These are phyloP conservation scores for Volvox reticuliferus DNA, from an alignment of 139 green algal species.

Conservation along the genomic window DNA sequence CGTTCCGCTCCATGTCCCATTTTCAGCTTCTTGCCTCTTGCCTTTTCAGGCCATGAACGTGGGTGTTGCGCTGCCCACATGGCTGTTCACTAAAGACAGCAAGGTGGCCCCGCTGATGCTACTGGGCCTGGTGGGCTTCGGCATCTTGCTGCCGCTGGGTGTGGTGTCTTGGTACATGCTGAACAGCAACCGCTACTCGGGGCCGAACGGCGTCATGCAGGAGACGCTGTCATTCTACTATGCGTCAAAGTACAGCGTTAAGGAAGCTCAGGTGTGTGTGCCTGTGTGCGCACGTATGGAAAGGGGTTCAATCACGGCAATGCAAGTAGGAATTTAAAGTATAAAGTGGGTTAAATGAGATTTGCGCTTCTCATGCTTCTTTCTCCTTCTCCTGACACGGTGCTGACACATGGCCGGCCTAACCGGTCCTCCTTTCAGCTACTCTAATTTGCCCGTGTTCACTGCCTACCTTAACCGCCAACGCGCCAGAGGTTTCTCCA, in stretches of 20 bases:
- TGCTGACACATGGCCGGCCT: too few species aligned
- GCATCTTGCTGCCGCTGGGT: slow-evolving; percentile 86
- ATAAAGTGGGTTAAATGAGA: neutral
- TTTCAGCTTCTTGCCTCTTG: neutral
- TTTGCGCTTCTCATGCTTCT: neutral
- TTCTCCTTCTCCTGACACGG: too few species aligned
- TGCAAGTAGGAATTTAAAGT: neutral
- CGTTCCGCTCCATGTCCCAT: neutral
- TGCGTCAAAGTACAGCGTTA: slow-evolving; percentile 80
- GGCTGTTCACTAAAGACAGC: slow-evolving; percentile 88
- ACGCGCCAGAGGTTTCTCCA: too few species aligned
- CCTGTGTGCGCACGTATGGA: neutral
- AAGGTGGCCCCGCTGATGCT: slow-evolving; percentile 85
- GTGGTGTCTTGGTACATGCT: slow-evolving; percentile 84
- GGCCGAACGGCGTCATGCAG: slow-evolving; percentile 79
- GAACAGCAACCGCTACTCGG: slow-evolving; percentile 76
- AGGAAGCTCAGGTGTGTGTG: slow-evolving; percentile 80
- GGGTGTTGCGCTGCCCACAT: slow-evolving; percentile 88
- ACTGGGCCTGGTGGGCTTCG: slow-evolving; percentile 79
- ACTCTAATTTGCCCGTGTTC: too few species aligned
- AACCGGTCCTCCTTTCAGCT: too few species aligned
- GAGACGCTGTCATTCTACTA: slow-evolving; percentile 84
- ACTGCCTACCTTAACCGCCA: too few species aligned
- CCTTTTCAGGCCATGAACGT: slow-evolving; percentile 71
- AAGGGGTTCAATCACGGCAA: too few species aligned